Evolutionary conservation across 2,329 filamentous ascomycete species (phyloP).

Genomic region (Pyrenophora graminea): DNA sequence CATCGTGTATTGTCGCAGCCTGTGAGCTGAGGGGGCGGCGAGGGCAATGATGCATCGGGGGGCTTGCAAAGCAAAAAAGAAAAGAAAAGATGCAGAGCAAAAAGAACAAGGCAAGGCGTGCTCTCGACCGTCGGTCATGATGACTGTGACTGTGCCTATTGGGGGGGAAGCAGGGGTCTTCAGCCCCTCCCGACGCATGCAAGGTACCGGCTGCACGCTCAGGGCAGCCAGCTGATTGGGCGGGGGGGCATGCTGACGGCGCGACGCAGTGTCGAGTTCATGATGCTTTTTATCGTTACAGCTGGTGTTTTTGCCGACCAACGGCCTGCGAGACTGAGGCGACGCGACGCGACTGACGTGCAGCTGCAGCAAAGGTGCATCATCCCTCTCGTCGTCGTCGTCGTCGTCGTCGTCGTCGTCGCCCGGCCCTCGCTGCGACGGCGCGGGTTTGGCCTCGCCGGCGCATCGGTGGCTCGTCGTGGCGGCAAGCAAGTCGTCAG

Average conservation of each 20-base stretch:
- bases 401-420: background rate
- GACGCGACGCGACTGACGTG: slow-evolving; percentile 7
- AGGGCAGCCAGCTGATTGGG: slow-evolving; percentile 24
- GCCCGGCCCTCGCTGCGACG: background rate
- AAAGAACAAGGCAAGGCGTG: slow-evolving; percentile 1
- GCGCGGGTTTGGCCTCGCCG: background rate
- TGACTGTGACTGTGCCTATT: background rate
- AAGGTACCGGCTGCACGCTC: slow-evolving; percentile 14
- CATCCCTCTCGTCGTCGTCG: background rate
- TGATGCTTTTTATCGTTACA: slow-evolving; percentile 19
- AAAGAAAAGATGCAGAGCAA: background rate
- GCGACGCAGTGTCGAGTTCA: slow-evolving; percentile 12
- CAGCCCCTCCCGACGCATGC: slow-evolving; percentile 19
- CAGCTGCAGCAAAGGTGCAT: too few species aligned
- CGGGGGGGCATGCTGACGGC: slow-evolving; percentile 2
- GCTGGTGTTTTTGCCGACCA: slow-evolving; percentile 15
- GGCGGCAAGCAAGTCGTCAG: too few species aligned
- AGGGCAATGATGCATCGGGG: slow-evolving; percentile 2
- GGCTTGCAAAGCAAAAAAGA: background rate
- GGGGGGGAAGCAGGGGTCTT: slow-evolving; percentile 7
- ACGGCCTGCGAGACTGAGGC: slow-evolving; percentile 1
- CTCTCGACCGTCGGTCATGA: background rate
- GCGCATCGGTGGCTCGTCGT: background rate
- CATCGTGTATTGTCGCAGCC: background rate
- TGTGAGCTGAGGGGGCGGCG: slow-evolving; percentile 3